Conservation (phyloP, 331 rosid species). For the Quercus lobata region DNA sequence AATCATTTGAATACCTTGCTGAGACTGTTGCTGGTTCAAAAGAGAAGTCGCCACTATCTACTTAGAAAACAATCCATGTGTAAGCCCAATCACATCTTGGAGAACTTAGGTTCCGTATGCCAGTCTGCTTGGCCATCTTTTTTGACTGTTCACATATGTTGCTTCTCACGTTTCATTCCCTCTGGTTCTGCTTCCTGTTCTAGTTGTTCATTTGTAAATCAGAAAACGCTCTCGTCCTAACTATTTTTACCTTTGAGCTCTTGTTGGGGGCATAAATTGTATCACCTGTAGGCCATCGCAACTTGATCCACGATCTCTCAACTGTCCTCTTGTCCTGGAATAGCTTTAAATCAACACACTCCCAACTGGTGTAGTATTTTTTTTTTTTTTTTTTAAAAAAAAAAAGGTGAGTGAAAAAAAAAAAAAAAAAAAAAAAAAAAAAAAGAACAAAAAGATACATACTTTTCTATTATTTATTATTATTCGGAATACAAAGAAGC, state of each 20-base stretch:
- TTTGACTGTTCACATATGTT: too few species aligned
- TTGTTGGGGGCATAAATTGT: conserved; percentile 1
- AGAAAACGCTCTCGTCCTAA: background rate
- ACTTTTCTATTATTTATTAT: too few species aligned
- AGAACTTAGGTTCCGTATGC: too few species aligned
- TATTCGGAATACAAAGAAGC: too few species aligned
- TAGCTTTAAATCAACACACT: background rate
- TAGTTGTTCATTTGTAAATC: background rate
- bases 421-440: too few species aligned
- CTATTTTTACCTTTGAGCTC: background rate
- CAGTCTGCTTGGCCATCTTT: too few species aligned
- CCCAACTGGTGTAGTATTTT: too few species aligned
- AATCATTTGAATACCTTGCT: conserved; percentile 54
- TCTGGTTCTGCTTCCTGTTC: too few species aligned
- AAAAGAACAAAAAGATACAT: too few species aligned
- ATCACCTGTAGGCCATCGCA: background rate
- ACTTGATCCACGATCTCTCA: background rate
- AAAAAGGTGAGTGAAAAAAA: too few species aligned
- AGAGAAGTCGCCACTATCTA: conserved; percentile 76
- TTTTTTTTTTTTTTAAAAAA: background rate
- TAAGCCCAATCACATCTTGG: too few species aligned
- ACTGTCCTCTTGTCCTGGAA: background rate
- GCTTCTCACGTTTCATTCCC: too few species aligned
- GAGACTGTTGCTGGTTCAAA: conserved; percentile 73
- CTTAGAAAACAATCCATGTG: conserved; percentile 86